Evolutionary conservation across 345 rosid species (phyloP), one percentile per base, ranked within the genome.

Genomic region (Acer yangbiense): DNA sequence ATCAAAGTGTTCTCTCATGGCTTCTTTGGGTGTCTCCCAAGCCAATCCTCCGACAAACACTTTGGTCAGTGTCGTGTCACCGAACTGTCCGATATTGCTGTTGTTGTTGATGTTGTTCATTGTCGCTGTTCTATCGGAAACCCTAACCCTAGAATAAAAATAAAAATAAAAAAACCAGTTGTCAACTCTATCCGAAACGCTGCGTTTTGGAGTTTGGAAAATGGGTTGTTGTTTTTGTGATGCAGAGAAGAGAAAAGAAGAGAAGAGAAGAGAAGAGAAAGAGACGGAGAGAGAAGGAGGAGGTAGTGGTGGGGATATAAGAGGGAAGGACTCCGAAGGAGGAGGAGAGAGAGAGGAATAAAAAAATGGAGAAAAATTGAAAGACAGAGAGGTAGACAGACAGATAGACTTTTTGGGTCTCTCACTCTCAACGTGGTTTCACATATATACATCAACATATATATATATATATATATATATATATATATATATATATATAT

Each of bases 11-110:
- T 92, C 91, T 70, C 89, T 82, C 89, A 94, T 9, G 82, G 92
- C 90, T 64, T 92, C 99, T 79, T 88, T 96, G 2, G 92, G 93
- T 4, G 97, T 94, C 77, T 96, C 99, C 99, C 98, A 96, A 23
- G 99, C 97, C 48, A 96, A 84, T 1, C 99, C 99, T 50, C 99
- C 99, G 3, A 96, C 97, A 75, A 96, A 96, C 78, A 96, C 94
- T 84, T 96, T 96, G 79, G 99, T 96, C 75, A 94, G 85, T 57
- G 98, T 92, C 3, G 99, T 90, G 85, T 96, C 99, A 1, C 94
- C 98, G 18, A 93, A 93, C 83, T 82, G 91, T 54, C 91, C 91
- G 54, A 67, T 74, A 71, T 60, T 81, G 39, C 39, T 35, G 81
- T 74, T 81, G 89, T 74, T 86, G 88, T 78, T 85, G 89, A 76